These are phyloP conservation scores for Urostyla sp. DNA, from an alignment of 73 alveolate species.

Conservation along the genomic window DNA sequence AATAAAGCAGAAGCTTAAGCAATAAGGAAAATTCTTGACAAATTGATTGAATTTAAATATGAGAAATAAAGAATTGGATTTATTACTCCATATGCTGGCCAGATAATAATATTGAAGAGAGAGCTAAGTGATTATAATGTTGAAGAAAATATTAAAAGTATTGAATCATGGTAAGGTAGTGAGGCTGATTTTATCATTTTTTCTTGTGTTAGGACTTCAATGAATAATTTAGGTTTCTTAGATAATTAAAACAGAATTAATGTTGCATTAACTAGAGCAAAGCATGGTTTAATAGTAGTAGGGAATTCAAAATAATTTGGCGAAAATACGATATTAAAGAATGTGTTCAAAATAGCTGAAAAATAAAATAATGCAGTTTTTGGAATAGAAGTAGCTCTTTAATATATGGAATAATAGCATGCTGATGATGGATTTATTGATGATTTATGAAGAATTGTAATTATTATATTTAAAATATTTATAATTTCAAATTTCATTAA, in stretches of 20 bases:
- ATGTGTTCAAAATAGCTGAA: no score
- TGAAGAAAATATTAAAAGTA: not conserved
- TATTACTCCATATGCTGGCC: slow-evolving; percentile 12
- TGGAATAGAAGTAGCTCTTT: no score
- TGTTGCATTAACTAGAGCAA: slow-evolving; percentile 84
- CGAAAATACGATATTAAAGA: not conserved
- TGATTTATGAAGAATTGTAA: no score
- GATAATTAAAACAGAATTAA: slow-evolving; percentile 71
- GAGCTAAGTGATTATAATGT: not conserved
- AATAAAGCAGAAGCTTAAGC: not conserved
- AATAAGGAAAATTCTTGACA: not conserved
- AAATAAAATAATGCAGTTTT: no score
- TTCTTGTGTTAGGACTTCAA: slow-evolving; percentile 18
- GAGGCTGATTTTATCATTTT: slow-evolving; percentile 16
- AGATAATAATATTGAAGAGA: not conserved
- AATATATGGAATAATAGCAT: no score
- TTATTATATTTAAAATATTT: no score
- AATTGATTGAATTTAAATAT: not conserved
- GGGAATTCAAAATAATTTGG: slow-evolving; percentile 59
- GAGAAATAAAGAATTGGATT: not conserved
- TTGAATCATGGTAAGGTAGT: slow-evolving; percentile 33
- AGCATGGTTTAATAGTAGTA: slow-evolving; percentile 76
- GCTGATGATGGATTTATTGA: no score
- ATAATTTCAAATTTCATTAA: no score
- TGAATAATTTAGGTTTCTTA: slow-evolving; percentile 7